Base-by-base conservation (phyloP, 768 basidiomycete species). In the Postia placenta region DNA sequence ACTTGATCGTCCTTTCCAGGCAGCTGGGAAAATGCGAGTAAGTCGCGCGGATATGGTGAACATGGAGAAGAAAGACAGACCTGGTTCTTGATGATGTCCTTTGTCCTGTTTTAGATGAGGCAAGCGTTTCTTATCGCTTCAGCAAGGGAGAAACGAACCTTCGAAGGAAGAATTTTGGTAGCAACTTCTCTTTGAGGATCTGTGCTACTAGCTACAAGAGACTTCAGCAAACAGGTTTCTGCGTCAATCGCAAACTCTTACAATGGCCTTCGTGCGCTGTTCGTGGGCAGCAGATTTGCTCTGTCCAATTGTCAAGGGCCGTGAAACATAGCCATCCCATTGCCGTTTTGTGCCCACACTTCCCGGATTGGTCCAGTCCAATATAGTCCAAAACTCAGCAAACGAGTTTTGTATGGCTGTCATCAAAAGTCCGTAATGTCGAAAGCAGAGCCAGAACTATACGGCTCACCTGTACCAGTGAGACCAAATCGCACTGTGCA, bases 291-390 rank as follows among this genome's bases (percentile, higher is more conserved):
- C 79, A 14, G 72, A 74, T 27, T 77, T 67, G 12, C 81, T 82
- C 59, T 92, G 91, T 0, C 87, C 88, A 0, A 65, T 56, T 11
- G 73, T 79, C 55, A 92, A 65, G 0, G 89, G 91, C 37, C 75
- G 73, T 15, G 78, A 75, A 3, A 96, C 76, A 54, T 75, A 85
- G 3, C 74, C 73, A 38, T 82, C 76, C 92, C 93, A 98, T 54
- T 97, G 81, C 26, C 73, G 74, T 23, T 69, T 61, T 0, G 79
- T 82, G 0, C 94, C 95, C 7, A 95, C 64, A 22, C 71, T 69
- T 0, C 84, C 88, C 0, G 92, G 92, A 52, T 84, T 87, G n/a
- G 86, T 85, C 87, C 92, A 97, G 60, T 95, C 82, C 26, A 97
- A 68, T 27, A 99, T 82, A 1, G 90, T 88, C 87, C 92, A 94